A percentile compares a stretch with the other conserved stretches of the same genome.
These are phyloP conservation scores for Ascoidea asiatica DNA, from an alignment of 805 yeast genomes.

Conservation along the genomic window DNA sequence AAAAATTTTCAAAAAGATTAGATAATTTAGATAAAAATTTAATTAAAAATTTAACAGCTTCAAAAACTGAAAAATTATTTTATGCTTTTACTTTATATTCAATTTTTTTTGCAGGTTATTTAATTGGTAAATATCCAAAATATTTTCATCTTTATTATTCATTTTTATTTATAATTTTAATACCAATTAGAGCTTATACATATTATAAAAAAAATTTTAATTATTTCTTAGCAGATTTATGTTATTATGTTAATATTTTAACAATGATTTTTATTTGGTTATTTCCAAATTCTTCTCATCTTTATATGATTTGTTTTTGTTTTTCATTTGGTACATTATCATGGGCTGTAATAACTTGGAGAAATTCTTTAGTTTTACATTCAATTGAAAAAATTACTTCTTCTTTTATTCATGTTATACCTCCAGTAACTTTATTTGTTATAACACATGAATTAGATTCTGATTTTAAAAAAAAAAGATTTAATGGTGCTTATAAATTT, in stretches of 20 bases:
- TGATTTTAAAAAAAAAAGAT: slow-evolving; percentile 36
- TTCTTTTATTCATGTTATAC: slow-evolving; percentile 81
- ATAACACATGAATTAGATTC: slow-evolving; percentile 65
- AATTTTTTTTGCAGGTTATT: slow-evolving; percentile 58
- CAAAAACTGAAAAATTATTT: slow-evolving; percentile 62
- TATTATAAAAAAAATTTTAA: slow-evolving; percentile 72
- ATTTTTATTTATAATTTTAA: slow-evolving; percentile 37
- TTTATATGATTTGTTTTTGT: slow-evolving; percentile 76
- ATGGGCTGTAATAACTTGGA: slow-evolving; percentile 93
- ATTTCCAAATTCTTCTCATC: slow-evolving; percentile 56
- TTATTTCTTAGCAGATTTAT: slow-evolving; percentile 81
- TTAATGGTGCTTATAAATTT: slow-evolving; percentile 61
- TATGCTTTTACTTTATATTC: slow-evolving; percentile 61
- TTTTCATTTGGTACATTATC: slow-evolving; percentile 80
- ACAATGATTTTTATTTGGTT: slow-evolving; percentile 68
- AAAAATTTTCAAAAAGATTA: slow-evolving; percentile 16
- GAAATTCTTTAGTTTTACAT: slow-evolving; percentile 85
- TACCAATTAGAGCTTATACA: slow-evolving; percentile 78
- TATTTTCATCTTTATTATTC: slow-evolving; percentile 72
- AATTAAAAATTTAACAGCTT: slow-evolving; percentile 24
- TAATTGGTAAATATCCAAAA: slow-evolving; percentile 68
- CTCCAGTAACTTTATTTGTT: slow-evolving; percentile 78
- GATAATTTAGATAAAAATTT: slow-evolving; percentile 25
- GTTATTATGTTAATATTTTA: slow-evolving; percentile 77
- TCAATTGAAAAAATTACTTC: slow-evolving; percentile 87